Conservation (phyloP, 2,329 filamentous ascomycete genomes). For the Cercospora beticola region DNA sequence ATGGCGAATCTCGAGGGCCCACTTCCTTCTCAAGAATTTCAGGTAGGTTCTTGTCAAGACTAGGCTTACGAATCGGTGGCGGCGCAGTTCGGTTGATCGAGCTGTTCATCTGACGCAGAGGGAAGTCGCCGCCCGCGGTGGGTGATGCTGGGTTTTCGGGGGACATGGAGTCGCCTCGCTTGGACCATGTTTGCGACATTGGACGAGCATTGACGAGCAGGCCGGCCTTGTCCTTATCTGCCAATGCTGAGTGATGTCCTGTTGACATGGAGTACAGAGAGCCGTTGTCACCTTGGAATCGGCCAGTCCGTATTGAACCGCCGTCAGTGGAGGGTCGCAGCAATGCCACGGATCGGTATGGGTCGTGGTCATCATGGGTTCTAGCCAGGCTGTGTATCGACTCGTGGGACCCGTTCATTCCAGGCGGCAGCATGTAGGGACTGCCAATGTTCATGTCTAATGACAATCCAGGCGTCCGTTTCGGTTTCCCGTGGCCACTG, state of each 20-base stretch:
- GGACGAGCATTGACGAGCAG: constrained; percentile 58
- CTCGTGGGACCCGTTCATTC: constrained; percentile 74
- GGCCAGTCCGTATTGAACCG: constrained; percentile 24
- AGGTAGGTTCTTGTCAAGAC: constrained; percentile 24
- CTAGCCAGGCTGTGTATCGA: constrained; percentile 84
- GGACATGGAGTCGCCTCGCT: constrained; percentile 38
- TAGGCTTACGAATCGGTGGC: constrained; percentile 16
- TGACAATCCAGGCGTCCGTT: constrained; percentile 16
- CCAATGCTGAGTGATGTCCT: constrained; percentile 43
- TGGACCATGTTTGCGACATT: constrained; percentile 57
- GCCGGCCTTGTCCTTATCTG: constrained; percentile 43
- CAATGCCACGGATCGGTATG: constrained; percentile 70
- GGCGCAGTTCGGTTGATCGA: constrained; percentile 15
- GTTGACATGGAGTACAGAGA: constrained; percentile 55
- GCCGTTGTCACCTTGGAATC: constrained; percentile 40
- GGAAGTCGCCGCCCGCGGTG: constrained; percentile 19
- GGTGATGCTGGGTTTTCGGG: constrained; percentile 16
- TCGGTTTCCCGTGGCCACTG: constrained; percentile 52
- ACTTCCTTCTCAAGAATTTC: constrained; percentile 24
- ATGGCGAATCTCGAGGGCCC: not conserved
- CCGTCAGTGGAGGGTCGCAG: constrained; percentile 50
- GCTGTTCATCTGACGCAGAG: constrained; percentile 30
- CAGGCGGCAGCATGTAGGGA: constrained; percentile 90
- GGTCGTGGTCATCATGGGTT: constrained; percentile 73
- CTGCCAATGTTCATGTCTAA: constrained; percentile 70